A percentile compares a stretch with the other conserved stretches of the same genome.
phyloP scores from a whole-genome alignment of 176 grass and related monocot species.

The Tillandsia leiboldiana region DNA sequence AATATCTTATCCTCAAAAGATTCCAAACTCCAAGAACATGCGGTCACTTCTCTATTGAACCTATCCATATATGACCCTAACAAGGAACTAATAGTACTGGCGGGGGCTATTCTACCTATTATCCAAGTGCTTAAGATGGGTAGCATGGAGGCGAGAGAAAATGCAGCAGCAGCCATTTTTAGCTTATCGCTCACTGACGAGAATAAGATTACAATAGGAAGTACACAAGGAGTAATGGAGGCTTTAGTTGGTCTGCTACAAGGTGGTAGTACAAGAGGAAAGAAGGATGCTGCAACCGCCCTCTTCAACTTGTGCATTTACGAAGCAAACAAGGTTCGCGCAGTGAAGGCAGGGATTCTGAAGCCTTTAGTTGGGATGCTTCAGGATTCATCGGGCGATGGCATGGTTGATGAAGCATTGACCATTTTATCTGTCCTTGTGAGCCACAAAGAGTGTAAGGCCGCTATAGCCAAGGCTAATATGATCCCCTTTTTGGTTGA shows the following conservation, averaged over 20 bases:
- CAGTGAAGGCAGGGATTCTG: slow-evolving; percentile 71
- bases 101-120: slow-evolving; percentile 70
- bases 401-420: slow-evolving; percentile 66
- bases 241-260: slow-evolving; percentile 68
- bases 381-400: slow-evolving; percentile 65
- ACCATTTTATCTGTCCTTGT: slow-evolving; percentile 86
- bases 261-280: slow-evolving; percentile 67
- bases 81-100: slow-evolving; percentile 85
- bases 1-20: slow-evolving; percentile 68
- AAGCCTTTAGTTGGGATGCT: slow-evolving; percentile 72
- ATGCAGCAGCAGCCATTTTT: slow-evolving; percentile 91
- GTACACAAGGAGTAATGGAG: slow-evolving; percentile 72
- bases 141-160: slow-evolving; percentile 95
- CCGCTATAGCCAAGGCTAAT: slow-evolving; percentile 68
- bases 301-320: slow-evolving; percentile 96
- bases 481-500: slow-evolving; percentile 76
- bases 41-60: slow-evolving; percentile 79
- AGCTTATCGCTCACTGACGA: slow-evolving; percentile 83
- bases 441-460: slow-evolving; percentile 81
- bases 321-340: slow-evolving; percentile 84
- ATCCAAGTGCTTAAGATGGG: slow-evolving; percentile 57
- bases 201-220: slow-evolving; percentile 93
- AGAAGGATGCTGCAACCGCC: slow-evolving; percentile 86
- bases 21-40: slow-evolving; percentile 76
- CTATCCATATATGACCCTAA: slow-evolving; percentile 97